Percentiles rank a stretch among this genome's conserved stretches.
phyloP scores from a whole-genome alignment of 768 basidiomycete genomes.

The Boletus reticuloceps region DNA sequence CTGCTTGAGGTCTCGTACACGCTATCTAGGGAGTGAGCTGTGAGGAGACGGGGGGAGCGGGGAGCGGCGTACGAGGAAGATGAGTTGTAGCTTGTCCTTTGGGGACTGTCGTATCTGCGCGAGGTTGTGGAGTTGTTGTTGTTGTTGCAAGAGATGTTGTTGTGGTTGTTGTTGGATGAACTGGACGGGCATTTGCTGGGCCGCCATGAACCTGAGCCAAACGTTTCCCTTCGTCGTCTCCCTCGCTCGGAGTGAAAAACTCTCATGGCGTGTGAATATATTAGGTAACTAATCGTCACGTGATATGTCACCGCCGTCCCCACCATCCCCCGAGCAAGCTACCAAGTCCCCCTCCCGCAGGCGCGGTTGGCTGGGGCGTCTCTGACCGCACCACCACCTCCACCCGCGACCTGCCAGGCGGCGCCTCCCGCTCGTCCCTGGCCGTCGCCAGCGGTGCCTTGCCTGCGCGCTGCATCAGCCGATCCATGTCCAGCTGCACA shows the following conservation, averaged over 20 bases:
- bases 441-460: constrained; percentile 35
- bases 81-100: constrained; percentile 27
- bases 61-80: constrained; percentile 13
- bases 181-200: constrained; percentile 26
- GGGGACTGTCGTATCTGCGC: constrained; percentile 7
- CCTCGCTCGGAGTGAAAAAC: constrained; percentile 14
- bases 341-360: constrained; percentile 54
- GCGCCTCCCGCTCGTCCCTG: constrained; percentile 18
- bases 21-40: constrained; percentile 29
- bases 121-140: not conserved
- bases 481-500: constrained; percentile 80
- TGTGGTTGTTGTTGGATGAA: constrained; percentile 19
- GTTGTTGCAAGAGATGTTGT: not conserved
- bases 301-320: constrained; percentile 41
- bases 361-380: constrained; percentile 48
- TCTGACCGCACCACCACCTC: constrained; percentile 47
- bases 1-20: constrained; percentile 40
- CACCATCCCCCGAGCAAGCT: constrained; percentile 82
- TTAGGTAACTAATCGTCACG: constrained; percentile 10
- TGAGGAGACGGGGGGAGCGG: accelerated
- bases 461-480: constrained; percentile 68
- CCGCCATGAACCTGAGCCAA: constrained; percentile 14
- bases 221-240: too few relatives aligned
- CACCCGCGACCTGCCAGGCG: constrained; percentile 49
- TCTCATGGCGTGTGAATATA: constrained; percentile 22